A percentile compares a stretch with the other conserved stretches of the same genome.
Evolutionary conservation across 306 rosid species (phyloP).

Genomic region (Begonia loranthoides): DNA sequence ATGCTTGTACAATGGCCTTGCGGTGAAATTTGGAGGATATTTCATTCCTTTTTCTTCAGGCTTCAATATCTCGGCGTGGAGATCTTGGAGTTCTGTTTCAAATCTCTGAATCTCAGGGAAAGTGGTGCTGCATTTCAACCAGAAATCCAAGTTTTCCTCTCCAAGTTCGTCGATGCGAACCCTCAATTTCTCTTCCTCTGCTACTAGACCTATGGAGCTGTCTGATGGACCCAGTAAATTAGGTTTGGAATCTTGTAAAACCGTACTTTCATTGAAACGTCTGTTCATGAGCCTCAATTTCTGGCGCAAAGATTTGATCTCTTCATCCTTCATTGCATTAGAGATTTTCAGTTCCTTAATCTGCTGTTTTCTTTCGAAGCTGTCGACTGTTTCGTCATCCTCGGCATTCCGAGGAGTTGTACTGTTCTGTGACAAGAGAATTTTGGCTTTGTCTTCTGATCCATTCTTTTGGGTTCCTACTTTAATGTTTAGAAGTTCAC

Average conservation of each 20-base stretch:
- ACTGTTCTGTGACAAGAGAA: conserved; percentile 60
- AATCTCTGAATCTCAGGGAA: conserved; percentile 60
- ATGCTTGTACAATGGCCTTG: conserved; percentile 72
- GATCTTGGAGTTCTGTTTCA: conserved; percentile 47
- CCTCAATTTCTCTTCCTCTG: conserved; percentile 64
- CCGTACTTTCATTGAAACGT: conserved; percentile 32
- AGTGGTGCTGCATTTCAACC: conserved; percentile 68
- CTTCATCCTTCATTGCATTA: conserved; percentile 65
- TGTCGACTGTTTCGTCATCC: conserved; percentile 11
- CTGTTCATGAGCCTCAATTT: conserved; percentile 48
- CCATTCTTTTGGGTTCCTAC: conserved; percentile 18
- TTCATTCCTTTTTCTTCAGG: conserved; percentile 30
- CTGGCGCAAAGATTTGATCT: conserved; percentile 52
- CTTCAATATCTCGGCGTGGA: conserved; percentile 38
- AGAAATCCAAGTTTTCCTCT: conserved; percentile 79
- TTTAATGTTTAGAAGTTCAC: conserved; percentile 16
- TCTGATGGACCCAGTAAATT: no score
- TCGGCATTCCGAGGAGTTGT: conserved; percentile 64
- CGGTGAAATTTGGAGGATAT: conserved; percentile 42
- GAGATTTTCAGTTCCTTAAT: conserved; percentile 47
- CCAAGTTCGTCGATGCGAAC: conserved; percentile 56
- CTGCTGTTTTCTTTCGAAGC: conserved; percentile 5
- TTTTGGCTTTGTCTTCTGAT: conserved; percentile 51
- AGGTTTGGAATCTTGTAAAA: conserved; percentile 10
- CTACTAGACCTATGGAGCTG: no score